phyloP scores from a whole-genome alignment of 169 alveolate species.

The Neospora caninum region DNA sequence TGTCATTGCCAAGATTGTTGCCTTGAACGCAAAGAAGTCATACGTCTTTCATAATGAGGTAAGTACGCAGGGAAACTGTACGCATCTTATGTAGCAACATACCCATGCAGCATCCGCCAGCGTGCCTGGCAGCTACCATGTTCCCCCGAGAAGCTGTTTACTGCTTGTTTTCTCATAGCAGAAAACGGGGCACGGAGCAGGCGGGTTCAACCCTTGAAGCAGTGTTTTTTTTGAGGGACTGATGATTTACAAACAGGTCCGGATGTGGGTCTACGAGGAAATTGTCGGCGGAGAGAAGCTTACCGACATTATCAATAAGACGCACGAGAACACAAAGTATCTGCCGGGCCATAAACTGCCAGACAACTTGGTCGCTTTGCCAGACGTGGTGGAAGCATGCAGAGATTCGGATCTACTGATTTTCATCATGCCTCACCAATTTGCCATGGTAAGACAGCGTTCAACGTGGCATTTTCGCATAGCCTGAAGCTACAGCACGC shows the following conservation, averaged over 20 bases:
- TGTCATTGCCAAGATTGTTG: conserved; percentile 82
- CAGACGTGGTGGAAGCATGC: conserved; percentile 85
- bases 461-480: too few relatives aligned
- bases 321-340: conserved; percentile 89
- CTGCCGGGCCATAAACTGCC: conserved; percentile 89
- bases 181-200: too few relatives aligned
- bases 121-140: too few relatives aligned
- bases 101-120: too few relatives aligned
- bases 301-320: conserved; percentile 85
- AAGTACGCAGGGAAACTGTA: neutral
- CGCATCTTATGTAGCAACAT: too few relatives aligned
- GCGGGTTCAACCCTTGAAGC: too few relatives aligned
- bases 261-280: conserved; percentile 90
- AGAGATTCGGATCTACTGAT: conserved; percentile 86
- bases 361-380: conserved; percentile 85
- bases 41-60: conserved; percentile 66
- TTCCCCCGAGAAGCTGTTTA: too few relatives aligned
- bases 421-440: conserved; percentile 92
- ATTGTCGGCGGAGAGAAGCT: conserved; percentile 83
- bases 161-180: too few relatives aligned
- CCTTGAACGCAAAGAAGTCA: conserved; percentile 69
- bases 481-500: too few relatives aligned
- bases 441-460: conserved; percentile 67
- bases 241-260: conserved; percentile 75
- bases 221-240: too few relatives aligned